phyloP scores from a whole-genome alignment of 108 stramenopile genomes.

The Aurantiochytrium sp. region DNA sequence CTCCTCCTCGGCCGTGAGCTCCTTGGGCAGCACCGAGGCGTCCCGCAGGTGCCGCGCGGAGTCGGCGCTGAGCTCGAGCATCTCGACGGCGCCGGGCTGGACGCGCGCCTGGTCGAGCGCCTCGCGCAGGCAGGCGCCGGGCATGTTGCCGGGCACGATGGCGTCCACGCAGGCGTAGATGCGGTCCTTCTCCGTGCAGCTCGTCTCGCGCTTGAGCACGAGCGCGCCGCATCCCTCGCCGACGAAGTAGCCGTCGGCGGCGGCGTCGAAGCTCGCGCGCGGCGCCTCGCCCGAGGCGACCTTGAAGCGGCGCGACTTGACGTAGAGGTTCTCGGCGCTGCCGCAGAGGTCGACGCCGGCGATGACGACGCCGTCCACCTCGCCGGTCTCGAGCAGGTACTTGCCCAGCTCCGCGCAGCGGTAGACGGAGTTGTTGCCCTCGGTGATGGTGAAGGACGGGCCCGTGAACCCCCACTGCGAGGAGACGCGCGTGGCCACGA shows the following conservation, averaged over 20 bases:
- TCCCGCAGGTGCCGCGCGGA: neutral
- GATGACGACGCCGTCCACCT: neutral
- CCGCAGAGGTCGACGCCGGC: neutral
- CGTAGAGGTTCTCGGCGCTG: neutral
- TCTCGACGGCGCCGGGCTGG: neutral
- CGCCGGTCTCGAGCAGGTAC: constrained; percentile 7
- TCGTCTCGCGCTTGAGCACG: neutral
- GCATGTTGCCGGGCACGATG: neutral
- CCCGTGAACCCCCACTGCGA: neutral
- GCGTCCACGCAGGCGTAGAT: neutral
- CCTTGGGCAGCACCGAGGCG: neutral
- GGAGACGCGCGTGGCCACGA: neutral
- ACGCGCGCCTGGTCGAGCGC: constrained; percentile 2
- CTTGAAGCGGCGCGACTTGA: neutral
- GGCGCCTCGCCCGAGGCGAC: neutral
- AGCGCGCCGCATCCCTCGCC: neutral
- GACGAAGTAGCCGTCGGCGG: neutral
- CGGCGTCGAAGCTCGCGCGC: neutral
- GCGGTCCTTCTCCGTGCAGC: neutral
- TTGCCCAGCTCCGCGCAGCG: neutral
- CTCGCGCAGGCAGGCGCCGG: neutral
- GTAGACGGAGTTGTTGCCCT: constrained; percentile 23
- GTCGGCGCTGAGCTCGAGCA: constrained; percentile 8
- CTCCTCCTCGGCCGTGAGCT: neutral
- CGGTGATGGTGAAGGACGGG: neutral